A percentile compares a stretch with the other conserved stretches of the same genome.
Conservation (phyloP, 306 rosid genomes). For the Trifolium pratense region DNA sequence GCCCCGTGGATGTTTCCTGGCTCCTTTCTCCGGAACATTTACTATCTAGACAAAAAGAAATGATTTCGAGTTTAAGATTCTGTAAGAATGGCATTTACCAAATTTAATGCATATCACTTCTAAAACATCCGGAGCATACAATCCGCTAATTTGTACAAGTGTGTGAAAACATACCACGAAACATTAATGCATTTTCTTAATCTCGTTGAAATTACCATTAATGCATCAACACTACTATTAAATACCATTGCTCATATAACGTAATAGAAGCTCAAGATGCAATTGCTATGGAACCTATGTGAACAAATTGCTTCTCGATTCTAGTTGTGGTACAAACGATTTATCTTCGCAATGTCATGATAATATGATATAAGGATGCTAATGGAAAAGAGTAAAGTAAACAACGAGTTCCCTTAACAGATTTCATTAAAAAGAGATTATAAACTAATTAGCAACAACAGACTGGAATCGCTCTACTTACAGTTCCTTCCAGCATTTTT, state of each 20-base stretch:
- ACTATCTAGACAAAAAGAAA: constrained; percentile 79
- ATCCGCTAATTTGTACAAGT: background rate
- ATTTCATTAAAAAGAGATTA: constrained; percentile 12
- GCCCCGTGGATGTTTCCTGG: constrained; percentile 92
- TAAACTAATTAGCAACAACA: constrained; percentile 33
- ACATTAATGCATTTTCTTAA: background rate
- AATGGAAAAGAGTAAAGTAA: constrained; percentile 1
- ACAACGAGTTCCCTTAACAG: background rate
- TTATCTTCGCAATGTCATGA: background rate
- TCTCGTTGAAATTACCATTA: too few relatives aligned
- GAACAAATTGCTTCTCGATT: constrained; percentile 10
- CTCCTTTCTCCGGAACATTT: constrained; percentile 98
- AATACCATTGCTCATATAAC: background rate
- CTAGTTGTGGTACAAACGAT: background rate
- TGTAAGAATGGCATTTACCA: constrained; percentile 20
- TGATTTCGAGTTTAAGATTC: constrained; percentile 43
- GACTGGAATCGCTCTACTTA: constrained; percentile 53
- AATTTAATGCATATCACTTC: too few relatives aligned
- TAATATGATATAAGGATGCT: background rate
- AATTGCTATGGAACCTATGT: constrained; percentile 2
- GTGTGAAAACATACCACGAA: background rate
- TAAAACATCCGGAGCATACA: background rate
- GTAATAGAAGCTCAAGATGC: constrained; percentile 18
- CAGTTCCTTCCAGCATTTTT: constrained; percentile 99
- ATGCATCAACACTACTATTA: background rate